Base-by-base conservation (phyloP, 2,329 filamentous ascomycete species). In the Aspergillus carbonarius region DNA sequence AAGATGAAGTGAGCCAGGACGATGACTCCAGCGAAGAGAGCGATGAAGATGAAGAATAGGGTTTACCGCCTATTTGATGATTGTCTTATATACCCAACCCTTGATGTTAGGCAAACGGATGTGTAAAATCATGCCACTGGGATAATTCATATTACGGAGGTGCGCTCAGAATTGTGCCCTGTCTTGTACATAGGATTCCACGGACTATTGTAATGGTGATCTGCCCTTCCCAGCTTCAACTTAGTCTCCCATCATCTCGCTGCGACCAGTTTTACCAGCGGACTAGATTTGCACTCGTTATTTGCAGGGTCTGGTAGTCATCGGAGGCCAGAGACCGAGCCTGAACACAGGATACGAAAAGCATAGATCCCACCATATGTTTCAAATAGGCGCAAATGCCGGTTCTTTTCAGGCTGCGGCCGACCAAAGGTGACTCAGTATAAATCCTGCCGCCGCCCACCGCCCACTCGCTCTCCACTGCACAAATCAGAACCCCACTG, bases 401-500 rank as follows among this genome's bases (percentile, higher is more conserved):
- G 17, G 9, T 47, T 47, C 9, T 30, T 30, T 27, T 15, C 7
- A n/a, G 35, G 5, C 35, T 12, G 35, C 35, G 23, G 42, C 18
- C n/a, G 23, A 32, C 7, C 9, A 42, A 12, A 47, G 18, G 37
- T 55, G 49, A 52, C 48, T 58, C 60, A 60, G 49, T 47, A 35
- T 17, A 53, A 55, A 59, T 54, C 58, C 59, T 63, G 60, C 60
- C 58, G 46, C 44, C 46, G 56, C 39, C 57, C 68, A 72, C 71
- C 71, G 71, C 72, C 69, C 65, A 64, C 66, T 66, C 67, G 63
- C 68, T 69, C 68, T 72, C 72, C 70, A 73, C 71, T 72, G 69
- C 72, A 74, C 71, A 73, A 72, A 72, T 64, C 63, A 68, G 67
- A 70, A 72, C 69, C 68, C 67, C 66, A 68, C 69, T 68, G 67